Percentiles rank a stretch among this genome's conserved stretches.
Conservation (phyloP, 2,329 filamentous ascomycete species). For the Blumeria hordei region DNA sequence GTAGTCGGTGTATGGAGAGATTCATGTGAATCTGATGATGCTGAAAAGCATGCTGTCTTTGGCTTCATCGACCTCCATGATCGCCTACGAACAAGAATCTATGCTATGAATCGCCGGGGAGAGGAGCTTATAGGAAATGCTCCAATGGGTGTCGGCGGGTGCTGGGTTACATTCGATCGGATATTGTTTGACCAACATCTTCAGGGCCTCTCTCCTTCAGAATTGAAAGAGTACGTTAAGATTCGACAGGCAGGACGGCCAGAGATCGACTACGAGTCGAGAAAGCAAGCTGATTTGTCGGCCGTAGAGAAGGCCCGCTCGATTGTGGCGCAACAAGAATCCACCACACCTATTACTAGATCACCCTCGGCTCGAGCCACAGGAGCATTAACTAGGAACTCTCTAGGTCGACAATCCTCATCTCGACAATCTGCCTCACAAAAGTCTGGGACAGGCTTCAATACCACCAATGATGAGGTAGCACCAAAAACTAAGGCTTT, state of each 20-base stretch:
- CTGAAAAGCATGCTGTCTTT: conserved; percentile 31
- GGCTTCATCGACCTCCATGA: conserved; percentile 39
- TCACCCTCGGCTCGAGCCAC: conserved; percentile 8
- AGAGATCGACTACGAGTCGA: conserved; percentile 7
- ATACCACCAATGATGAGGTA: conserved; percentile 3
- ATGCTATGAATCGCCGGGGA: conserved; percentile 24
- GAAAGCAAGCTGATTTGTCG: conserved; percentile 7
- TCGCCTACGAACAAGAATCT: conserved; percentile 33
- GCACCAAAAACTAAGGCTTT: conserved; percentile 12
- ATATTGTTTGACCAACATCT: conserved; percentile 34
- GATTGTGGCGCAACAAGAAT: conserved; percentile 7
- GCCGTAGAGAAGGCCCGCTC: conserved; percentile 11
- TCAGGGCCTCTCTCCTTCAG: conserved; percentile 27
- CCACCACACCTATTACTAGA: conserved; percentile 5
- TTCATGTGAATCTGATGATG: conserved; percentile 23
- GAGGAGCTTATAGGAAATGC: conserved; percentile 21
- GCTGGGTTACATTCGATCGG: conserved; percentile 38
- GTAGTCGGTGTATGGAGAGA: conserved; percentile 36
- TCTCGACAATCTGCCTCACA: conserved; percentile 8
- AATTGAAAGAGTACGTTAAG: conserved; percentile 38
- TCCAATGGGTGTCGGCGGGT: conserved; percentile 33
- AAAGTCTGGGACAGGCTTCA: conserved; percentile 1
- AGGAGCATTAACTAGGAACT: conserved; percentile 3
- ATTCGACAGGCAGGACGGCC: conserved; percentile 20
- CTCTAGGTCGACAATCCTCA: conserved; percentile 8